These are phyloP conservation scores for Grigorovia yakushimaensis DNA, from an alignment of 805 yeast genomes.

Conservation along the genomic window DNA sequence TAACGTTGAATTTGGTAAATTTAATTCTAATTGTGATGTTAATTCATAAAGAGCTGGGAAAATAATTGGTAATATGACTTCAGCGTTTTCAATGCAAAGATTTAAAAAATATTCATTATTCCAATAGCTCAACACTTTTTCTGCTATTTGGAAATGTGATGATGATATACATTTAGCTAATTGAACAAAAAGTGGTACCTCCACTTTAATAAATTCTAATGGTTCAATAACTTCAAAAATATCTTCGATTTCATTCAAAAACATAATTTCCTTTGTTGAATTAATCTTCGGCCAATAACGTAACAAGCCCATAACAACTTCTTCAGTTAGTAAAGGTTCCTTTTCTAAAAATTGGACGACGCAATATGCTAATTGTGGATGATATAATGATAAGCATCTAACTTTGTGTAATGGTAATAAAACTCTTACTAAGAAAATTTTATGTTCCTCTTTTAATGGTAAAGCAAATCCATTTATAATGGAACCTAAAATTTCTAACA, in stretches of 20 bases:
- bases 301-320: slow-evolving; percentile 87
- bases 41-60: slow-evolving; percentile 85
- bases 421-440: slow-evolving; percentile 76
- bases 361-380: slow-evolving; percentile 95
- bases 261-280: slow-evolving; percentile 93
- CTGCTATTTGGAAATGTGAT: slow-evolving; percentile 95
- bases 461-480: slow-evolving; percentile 96
- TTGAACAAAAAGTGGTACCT: slow-evolving; percentile 89
- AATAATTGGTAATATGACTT: slow-evolving; percentile 82
- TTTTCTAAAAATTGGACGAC: slow-evolving; percentile 93
- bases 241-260: slow-evolving; percentile 90
- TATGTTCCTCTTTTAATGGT: slow-evolving; percentile 95
- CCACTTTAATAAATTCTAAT: slow-evolving; percentile 79
- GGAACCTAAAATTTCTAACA: slow-evolving; percentile 88
- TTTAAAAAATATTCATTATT: slow-evolving; percentile 88
- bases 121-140: slow-evolving; percentile 89
- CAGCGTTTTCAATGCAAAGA: slow-evolving; percentile 84
- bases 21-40: slow-evolving; percentile 37
- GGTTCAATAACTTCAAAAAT: slow-evolving; percentile 95
- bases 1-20: slow-evolving; percentile 8
- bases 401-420: slow-evolving; percentile 89
- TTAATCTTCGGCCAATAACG: slow-evolving; percentile 96
- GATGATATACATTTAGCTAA: slow-evolving; percentile 87
- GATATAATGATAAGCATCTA: slow-evolving; percentile 78
- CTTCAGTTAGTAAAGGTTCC: slow-evolving; percentile 86